Evolutionary conservation across 768 basidiomycete genomes (phyloP), one percentile per base, ranked within the genome.

Genomic region (Cyclocybe cylindracea): DNA sequence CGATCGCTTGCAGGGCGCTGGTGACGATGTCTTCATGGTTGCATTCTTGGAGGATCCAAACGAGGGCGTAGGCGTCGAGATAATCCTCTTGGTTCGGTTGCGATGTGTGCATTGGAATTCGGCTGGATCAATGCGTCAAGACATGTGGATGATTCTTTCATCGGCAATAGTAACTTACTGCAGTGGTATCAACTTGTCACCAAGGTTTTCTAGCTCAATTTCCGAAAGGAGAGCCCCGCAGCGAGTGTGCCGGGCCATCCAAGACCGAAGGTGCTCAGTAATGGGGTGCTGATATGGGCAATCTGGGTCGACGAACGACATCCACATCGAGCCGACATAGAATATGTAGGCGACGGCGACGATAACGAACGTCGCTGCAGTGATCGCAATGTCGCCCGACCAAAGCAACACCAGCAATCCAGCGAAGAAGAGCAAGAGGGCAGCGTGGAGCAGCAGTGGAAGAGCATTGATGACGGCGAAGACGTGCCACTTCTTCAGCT

Each of bases 221-320:
- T 14, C 46, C 29, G 41, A 39, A 6, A 34, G 34, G 8, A 38
- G 36, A 13, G 8, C 39, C 14, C 14, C 8, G 13, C 14, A 19
- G 24, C 34, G 44, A 19, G 14, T 51, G 44, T 33, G 32, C 16
- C 32, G 35, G 19, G 39, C 39, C 31, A 57, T 35, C 60, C 59
- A 65, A 31, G 36, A 50, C 38, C 68, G 67, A 3, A 76, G 52
- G 34, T 70, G 66, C 19, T 67, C 70, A 10, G 73, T 69, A 33
- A 75, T 64, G 7, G 74, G 71, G 54, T 75, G 72, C 40, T 73
- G 69, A 48, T 73, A 75, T 2, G 75, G 75, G 46, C 72, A 77
- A 24, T 70, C 64, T 3, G 74, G 69, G 47, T 74, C 68, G 29
- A 73, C 41, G n/a, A 75, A 41, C 1, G 75, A 71, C 36, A 75